Evolutionary conservation across 257 asterid genomes (phyloP), one percentile per base, ranked within the genome.

Genomic region (Ophiorrhiza pumila): DNA sequence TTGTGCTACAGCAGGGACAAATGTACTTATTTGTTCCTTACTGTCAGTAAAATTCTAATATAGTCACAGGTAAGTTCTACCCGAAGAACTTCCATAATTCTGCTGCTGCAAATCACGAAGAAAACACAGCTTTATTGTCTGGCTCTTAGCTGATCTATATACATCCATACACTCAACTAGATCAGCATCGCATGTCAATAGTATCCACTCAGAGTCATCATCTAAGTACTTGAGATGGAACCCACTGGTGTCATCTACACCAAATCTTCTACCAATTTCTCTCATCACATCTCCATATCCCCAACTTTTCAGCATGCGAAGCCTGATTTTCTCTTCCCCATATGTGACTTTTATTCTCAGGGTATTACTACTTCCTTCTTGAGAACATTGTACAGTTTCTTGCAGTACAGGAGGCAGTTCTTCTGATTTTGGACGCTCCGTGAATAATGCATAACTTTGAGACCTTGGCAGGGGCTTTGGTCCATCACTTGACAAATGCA

Each of bases 121-220:
- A 55, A 93, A 80, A 7, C 79, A 65, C 20, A 94, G 89, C 90
- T 77, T 91, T 42, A 91, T 88, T 14, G 91, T 90, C 60, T 85
- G 86, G 82, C 41, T 80, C 66, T 60, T 68, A 0, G 87, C 83
- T 7, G 90, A 72, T 14, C 79, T 77, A 71, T 84, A 85, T 27
- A 91, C 86, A 34, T 88, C 95, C 3, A 94, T 71, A 72, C 98
- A 91, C 78, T 94, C 97, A 75, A 82, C 96, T 7, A 94, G 83
- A 83, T 94, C 98, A 22, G 93, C 98, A 47, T 91, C 95, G 20
- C 98, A 94, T 9, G 96, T 91, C 46, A 91, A 56, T 17, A 94
- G 70, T 18, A 94, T 96, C 97, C 98, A 93, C 68, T 94, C 98
- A 13, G 87, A 80, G 63, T 94, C 98, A 20, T 94, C 98, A 22